These are phyloP conservation scores for Daldinia childiae DNA, from an alignment of 495 filamentous ascomycete genomes.

Conservation along the genomic window DNA sequence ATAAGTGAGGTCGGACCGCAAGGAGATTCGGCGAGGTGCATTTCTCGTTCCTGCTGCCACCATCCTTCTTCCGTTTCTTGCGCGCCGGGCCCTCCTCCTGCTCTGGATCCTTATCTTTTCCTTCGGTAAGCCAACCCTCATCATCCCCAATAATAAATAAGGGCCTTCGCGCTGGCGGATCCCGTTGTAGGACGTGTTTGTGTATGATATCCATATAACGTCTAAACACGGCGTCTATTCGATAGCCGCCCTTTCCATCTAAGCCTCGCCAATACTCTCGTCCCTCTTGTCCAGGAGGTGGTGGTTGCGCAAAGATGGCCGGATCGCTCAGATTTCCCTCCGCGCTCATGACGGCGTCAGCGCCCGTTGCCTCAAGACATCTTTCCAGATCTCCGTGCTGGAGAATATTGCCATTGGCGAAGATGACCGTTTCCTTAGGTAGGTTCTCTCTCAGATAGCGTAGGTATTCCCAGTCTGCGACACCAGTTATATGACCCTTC, in stretches of 20 bases:
- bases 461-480: conserved; percentile 91
- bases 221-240: conserved; percentile 86
- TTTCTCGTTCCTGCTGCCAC: conserved; percentile 56
- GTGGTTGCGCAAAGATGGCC: conserved; percentile 78
- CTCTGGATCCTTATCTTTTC: conserved; percentile 36
- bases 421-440: conserved; percentile 87
- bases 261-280: conserved; percentile 85
- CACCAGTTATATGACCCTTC: conserved; percentile 93
- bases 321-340: conserved; percentile 95
- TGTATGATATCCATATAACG: conserved; percentile 92
- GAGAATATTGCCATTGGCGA: conserved; percentile 96
- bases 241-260: conserved; percentile 84
- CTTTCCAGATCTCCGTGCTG: conserved; percentile 79
- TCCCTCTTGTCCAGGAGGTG: conserved; percentile 68
- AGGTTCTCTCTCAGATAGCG: conserved; percentile 84
- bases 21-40: conserved; percentile 73
- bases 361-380: conserved; percentile 86
- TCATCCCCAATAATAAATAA: conserved; percentile 78
- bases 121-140: conserved; percentile 48
- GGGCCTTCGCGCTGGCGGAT: conserved; percentile 70
- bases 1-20: conserved; percentile 91
- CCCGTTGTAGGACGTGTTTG: conserved; percentile 70
- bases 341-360: conserved; percentile 93
- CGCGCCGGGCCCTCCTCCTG: conserved; percentile 54
- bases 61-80: conserved; percentile 70